Conservation (phyloP, 2,329 filamentous ascomycete species). For the Colletotrichum sp. region DNA sequence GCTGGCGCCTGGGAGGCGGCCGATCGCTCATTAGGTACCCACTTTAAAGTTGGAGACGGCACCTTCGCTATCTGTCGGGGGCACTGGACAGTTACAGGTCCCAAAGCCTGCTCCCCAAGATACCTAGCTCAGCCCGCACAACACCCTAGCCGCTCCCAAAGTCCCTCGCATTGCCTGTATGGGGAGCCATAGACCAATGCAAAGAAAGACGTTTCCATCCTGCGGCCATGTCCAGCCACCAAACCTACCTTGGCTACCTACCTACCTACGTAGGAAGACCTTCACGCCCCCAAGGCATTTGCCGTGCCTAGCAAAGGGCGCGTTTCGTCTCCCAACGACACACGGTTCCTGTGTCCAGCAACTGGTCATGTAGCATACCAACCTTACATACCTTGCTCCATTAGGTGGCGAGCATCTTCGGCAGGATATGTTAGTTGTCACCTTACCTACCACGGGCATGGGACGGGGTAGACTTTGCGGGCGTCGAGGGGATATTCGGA, state of each 20-base stretch:
- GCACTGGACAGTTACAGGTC: neutral
- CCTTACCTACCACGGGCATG: neutral
- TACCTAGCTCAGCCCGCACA: constrained; percentile 14
- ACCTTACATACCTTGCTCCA: neutral
- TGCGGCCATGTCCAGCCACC: neutral
- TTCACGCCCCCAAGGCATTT: neutral
- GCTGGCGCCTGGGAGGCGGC: neutral
- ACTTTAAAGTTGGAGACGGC: neutral
- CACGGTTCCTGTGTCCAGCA: neutral
- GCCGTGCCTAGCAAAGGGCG: neutral
- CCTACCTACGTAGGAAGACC: neutral
- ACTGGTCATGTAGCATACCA: neutral
- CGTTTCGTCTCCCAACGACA: neutral
- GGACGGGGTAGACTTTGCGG: neutral
- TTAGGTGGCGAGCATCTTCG: neutral
- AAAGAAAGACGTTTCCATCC: neutral
- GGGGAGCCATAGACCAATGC: neutral
- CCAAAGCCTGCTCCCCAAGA: neutral
- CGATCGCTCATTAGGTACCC: neutral
- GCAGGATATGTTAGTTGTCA: neutral
- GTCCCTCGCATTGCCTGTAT: neutral
- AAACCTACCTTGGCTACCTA: neutral
- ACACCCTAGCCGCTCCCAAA: constrained; percentile 7
- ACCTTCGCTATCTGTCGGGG: neutral
- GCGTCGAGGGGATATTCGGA: neutral